phyloP scores from a whole-genome alignment of 2,329 filamentous ascomycete species.

The Huntiella omanensis region DNA sequence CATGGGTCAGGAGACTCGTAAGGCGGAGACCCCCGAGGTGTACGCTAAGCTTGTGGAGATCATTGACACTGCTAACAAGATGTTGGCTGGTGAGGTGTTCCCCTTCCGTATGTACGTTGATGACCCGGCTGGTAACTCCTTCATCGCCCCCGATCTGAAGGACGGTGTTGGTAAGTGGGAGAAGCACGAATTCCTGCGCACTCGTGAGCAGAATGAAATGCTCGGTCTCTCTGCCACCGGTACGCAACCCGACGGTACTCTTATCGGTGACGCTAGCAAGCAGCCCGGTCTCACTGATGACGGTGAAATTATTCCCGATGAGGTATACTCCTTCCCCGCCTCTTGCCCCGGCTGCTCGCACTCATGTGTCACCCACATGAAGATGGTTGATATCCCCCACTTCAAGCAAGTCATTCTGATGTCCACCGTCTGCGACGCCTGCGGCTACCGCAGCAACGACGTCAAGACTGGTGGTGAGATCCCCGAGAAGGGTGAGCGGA shows the following conservation, averaged over 20 bases:
- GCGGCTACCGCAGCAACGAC: conserved; percentile 88
- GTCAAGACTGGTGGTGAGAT: conserved; percentile 94
- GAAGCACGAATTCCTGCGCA: conserved; percentile 67
- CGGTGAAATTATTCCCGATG: conserved; percentile 74
- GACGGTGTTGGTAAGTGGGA: conserved; percentile 74
- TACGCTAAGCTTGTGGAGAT: conserved; percentile 61
- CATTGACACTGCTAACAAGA: conserved; percentile 53
- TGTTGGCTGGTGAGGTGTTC: conserved; percentile 59
- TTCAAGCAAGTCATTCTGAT: conserved; percentile 96
- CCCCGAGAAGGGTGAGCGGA: conserved; percentile 66
- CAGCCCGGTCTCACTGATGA: conserved; percentile 25
- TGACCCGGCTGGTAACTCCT: conserved; percentile 88
- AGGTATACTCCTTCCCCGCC: conserved; percentile 83
- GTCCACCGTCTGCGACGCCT: conserved; percentile 80
- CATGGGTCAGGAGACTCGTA: conserved; percentile 64
- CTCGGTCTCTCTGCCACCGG: conserved; percentile 55
- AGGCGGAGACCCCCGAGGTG: conserved; percentile 58
- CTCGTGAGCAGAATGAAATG: conserved; percentile 66
- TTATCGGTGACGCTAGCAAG: conserved; percentile 17
- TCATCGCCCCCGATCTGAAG: conserved; percentile 73
- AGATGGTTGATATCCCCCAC: conserved; percentile 94
- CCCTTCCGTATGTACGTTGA: conserved; percentile 81
- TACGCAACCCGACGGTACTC: conserved; percentile 14
- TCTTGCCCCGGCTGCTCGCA: conserved; percentile 82
- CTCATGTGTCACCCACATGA: conserved; percentile 83